Evolutionary conservation across 2,329 filamentous ascomycete genomes (phyloP).

Genomic region (Daldinia eschscholtzii): DNA sequence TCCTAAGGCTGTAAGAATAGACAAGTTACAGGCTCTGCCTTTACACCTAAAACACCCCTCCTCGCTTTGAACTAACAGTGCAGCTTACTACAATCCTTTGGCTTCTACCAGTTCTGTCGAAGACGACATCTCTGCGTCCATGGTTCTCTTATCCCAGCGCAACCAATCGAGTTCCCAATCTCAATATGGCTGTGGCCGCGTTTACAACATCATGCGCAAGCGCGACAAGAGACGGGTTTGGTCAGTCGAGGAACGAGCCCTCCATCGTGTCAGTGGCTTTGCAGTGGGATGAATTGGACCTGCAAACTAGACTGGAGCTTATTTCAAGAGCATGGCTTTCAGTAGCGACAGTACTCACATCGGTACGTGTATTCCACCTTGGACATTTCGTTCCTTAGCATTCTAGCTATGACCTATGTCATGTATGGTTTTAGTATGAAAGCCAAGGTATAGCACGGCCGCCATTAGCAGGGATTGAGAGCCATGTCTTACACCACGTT

Average conservation of each 20-base stretch:
- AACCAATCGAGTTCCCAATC: constrained; percentile 60
- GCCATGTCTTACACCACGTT: background rate
- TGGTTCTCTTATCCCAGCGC: constrained; percentile 62
- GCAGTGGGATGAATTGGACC: constrained; percentile 55
- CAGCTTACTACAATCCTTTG: constrained; percentile 25
- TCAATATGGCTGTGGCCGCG: constrained; percentile 68
- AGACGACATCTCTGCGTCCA: constrained; percentile 59
- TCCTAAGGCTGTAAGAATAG: constrained; percentile 35
- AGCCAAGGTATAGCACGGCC: background rate
- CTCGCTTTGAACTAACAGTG: constrained; percentile 26
- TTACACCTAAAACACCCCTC: constrained; percentile 18
- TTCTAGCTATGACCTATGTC: constrained; percentile 6
- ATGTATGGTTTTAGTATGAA: background rate
- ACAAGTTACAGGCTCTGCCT: constrained; percentile 22
- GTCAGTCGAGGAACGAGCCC: constrained; percentile 53
- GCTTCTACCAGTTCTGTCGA: constrained; percentile 38
- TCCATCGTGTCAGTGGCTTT: constrained; percentile 47
- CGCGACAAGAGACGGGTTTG: constrained; percentile 59
- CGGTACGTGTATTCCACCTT: constrained; percentile 50
- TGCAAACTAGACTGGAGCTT: constrained; percentile 54
- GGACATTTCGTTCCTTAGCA: constrained; percentile 5
- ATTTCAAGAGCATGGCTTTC: constrained; percentile 60
- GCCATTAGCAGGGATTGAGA: background rate
- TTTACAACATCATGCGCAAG: constrained; percentile 60
- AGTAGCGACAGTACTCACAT: constrained; percentile 39